phyloP scores from a whole-genome alignment of 1,139 yeast genomes.

The Taphrina communis region DNA sequence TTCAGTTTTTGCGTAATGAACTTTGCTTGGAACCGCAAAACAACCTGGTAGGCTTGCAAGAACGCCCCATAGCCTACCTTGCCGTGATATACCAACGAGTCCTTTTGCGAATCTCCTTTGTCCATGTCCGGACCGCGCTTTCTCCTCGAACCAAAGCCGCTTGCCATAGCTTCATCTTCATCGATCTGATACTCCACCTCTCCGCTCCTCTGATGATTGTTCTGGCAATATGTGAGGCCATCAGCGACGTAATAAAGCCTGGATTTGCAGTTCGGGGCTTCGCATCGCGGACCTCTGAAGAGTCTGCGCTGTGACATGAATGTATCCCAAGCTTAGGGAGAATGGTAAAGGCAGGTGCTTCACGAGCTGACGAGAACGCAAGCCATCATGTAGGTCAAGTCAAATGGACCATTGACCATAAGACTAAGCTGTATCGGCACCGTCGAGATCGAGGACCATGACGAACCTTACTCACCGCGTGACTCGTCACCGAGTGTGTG shows the following conservation, averaged over 20 bases:
- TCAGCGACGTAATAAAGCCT: conserved; percentile 70
- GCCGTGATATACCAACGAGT: conserved; percentile 4
- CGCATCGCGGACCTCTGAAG: conserved; percentile 77
- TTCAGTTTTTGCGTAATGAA: conserved; percentile 13
- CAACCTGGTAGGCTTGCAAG: conserved; percentile 34
- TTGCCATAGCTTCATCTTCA: conserved; percentile 35
- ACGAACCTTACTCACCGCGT: too few species aligned
- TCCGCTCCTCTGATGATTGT: conserved; percentile 66
- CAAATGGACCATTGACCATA: too few species aligned
- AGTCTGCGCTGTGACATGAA: conserved; percentile 26
- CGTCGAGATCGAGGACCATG: too few species aligned
- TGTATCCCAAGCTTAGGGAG: not conserved
- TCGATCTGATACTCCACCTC: conserved; percentile 30
- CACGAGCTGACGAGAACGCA: too few species aligned
- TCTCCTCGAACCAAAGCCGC: conserved; percentile 28
- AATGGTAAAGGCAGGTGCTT: too few species aligned
- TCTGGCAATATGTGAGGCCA: conserved; percentile 83
- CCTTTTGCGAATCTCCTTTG: not conserved
- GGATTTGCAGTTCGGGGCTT: conserved; percentile 86
- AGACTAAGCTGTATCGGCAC: too few species aligned
- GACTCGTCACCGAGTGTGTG: too few species aligned
- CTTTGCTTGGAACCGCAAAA: conserved; percentile 29
- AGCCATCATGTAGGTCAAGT: too few species aligned
- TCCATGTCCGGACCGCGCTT: conserved; percentile 18
- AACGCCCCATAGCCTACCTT: conserved; percentile 26